These are phyloP conservation scores for Notholithocarpus densiflorus DNA, from an alignment of 306 rosid genomes.

Conservation along the genomic window DNA sequence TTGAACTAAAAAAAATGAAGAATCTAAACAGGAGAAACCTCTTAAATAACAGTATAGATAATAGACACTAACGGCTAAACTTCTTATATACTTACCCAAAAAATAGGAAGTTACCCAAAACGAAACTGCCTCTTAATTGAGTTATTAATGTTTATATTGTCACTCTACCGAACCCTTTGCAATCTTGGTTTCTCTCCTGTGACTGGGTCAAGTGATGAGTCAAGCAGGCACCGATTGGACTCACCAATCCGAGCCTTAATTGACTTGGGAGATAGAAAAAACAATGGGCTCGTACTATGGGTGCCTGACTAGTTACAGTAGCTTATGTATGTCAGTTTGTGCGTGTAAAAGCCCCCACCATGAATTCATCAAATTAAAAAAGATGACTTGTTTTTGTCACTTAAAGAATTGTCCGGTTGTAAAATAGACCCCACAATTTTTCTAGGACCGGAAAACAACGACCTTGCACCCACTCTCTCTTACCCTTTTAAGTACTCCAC, in stretches of 20 bases:
- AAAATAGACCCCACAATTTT: slow-evolving; percentile 54
- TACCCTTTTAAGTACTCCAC: slow-evolving; percentile 24
- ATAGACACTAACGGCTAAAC: no score
- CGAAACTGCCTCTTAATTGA: no score
- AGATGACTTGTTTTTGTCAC: slow-evolving; percentile 56
- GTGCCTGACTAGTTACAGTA: slow-evolving; percentile 20
- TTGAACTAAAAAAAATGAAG: no score
- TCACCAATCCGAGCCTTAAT: not conserved
- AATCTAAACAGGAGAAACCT: no score
- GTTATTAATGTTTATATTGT: no score
- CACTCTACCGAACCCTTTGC: no score
- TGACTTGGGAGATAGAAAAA: slow-evolving; percentile 17
- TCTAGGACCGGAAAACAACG: slow-evolving; percentile 62
- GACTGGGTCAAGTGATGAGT: no score
- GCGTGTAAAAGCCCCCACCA: slow-evolving; percentile 5
- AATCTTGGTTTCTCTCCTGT: no score
- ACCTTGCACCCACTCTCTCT: slow-evolving; percentile 47
- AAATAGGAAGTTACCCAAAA: no score
- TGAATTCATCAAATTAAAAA: slow-evolving; percentile 17
- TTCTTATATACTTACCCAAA: no score
- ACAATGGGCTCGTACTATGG: slow-evolving; percentile 24
- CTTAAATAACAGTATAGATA: no score
- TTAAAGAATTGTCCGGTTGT: slow-evolving; percentile 37
- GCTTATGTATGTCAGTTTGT: slow-evolving; percentile 26
- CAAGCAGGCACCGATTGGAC: no score